A percentile compares a stretch with the other conserved stretches of the same genome.
Evolutionary conservation across 768 basidiomycete genomes (phyloP).

Genomic region (Tulasnella calospora): DNA sequence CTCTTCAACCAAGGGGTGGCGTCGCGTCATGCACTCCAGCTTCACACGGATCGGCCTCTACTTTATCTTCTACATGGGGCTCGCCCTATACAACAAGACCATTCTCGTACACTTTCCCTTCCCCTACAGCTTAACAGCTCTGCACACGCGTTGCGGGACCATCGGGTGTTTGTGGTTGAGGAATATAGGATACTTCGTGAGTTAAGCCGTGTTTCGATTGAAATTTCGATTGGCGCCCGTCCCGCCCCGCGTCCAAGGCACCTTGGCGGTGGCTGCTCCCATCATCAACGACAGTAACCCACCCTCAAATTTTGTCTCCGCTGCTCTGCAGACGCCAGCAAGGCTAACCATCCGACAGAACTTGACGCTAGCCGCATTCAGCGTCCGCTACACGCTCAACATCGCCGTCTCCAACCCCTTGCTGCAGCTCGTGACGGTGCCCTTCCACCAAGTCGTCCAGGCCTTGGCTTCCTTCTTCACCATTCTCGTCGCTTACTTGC

Average conservation of each 20-base stretch:
- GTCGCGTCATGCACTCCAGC: neutral
- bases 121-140: slow-evolving; percentile 89
- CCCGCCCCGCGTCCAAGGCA: no score
- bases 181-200: slow-evolving; percentile 51
- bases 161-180: slow-evolving; percentile 73
- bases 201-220: slow-evolving; percentile 28
- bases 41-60: slow-evolving; percentile 67
- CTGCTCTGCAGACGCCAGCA: slow-evolving; percentile 45
- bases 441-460: slow-evolving; percentile 95
- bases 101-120: slow-evolving; percentile 90
- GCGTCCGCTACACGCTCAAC: slow-evolving; percentile 86
- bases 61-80: slow-evolving; percentile 82
- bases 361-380: slow-evolving; percentile 70
- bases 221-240: neutral
- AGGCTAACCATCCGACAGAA: slow-evolving; percentile 51
- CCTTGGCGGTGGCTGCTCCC: neutral
- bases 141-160: slow-evolving; percentile 83
- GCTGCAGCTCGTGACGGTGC: slow-evolving; percentile 83
- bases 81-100: slow-evolving; percentile 94
- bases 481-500: slow-evolving; percentile 62
- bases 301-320: neutral
- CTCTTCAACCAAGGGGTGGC: neutral
- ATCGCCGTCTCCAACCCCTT: slow-evolving; percentile 93
- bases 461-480: slow-evolving; percentile 94
- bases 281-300: neutral